phyloP scores from a whole-genome alignment of 371 early-diverging fungal genomes.

The Circinella umbellata region DNA sequence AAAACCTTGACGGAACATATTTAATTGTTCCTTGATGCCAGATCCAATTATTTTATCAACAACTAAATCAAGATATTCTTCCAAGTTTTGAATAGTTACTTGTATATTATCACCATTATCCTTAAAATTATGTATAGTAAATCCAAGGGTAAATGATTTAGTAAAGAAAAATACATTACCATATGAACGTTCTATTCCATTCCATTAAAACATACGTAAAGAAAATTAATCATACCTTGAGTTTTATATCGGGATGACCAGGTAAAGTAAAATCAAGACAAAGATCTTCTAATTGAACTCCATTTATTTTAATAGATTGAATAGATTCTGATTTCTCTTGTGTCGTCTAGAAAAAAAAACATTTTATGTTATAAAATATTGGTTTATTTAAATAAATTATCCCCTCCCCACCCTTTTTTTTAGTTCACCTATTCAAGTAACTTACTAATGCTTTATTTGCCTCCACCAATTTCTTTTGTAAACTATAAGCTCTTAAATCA shows the following conservation, averaged over 20 bases:
- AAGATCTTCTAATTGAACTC: slow-evolving; percentile 63
- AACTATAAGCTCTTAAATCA: slow-evolving; percentile 60
- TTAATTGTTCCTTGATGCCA: slow-evolving; percentile 72
- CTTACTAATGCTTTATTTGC: slow-evolving; percentile 28
- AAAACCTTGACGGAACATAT: slow-evolving; percentile 83
- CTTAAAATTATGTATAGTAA: slow-evolving; percentile 12
- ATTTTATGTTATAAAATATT: neutral
- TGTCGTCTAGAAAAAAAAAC: slow-evolving; percentile 23
- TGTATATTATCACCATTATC: slow-evolving; percentile 66
- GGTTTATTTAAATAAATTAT: too few relatives aligned
- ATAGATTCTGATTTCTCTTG: slow-evolving; percentile 37
- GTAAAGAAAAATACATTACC: too few relatives aligned
- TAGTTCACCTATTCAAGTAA: neutral
- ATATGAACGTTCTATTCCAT: too few relatives aligned
- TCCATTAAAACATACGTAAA: too few relatives aligned
- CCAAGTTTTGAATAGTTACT: slow-evolving; percentile 77
- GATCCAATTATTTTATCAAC: slow-evolving; percentile 66
- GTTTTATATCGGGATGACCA: slow-evolving; percentile 68
- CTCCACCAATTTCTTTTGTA: slow-evolving; percentile 55
- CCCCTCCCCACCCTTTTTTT: too few relatives aligned
- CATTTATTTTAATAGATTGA: slow-evolving; percentile 54
- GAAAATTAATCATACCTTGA: too few relatives aligned
- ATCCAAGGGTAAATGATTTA: neutral
- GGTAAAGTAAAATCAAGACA: slow-evolving; percentile 85
- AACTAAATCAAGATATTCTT: slow-evolving; percentile 72